Base-by-base conservation (phyloP, 192 early-diverging fungal species). In the Phycomyces blakesleeanus region DNA sequence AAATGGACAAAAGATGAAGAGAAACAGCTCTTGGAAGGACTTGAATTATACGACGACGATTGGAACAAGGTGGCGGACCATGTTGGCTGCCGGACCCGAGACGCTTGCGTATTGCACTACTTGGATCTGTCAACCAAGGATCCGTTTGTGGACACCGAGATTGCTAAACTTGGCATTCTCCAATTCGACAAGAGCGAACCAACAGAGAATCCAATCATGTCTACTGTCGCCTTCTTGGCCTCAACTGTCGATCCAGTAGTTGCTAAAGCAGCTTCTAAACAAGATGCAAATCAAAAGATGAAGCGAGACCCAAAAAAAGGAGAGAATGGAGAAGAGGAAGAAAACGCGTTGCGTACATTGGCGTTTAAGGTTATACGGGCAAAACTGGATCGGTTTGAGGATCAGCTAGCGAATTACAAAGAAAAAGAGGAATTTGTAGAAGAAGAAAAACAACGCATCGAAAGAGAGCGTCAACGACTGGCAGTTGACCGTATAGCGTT, bases 41-140 rank as follows among this genome's bases (percentile, higher is more conserved):
- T 98, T 41, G 96, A 95, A 65, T 81, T 95, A 82, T 94, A 81
- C 78, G 87, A 93, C 25, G 90, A 95, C 55, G 92, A 98, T 72
- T 99, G 97, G 97, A 86, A 86, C 64, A 84, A 84, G 26, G 85
- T 99, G 54, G 85, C 96, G 8, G 88, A 93, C 40, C 95, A 98
- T 66, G 93, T 99, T 9, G 92, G 92, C 0, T 93, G 93, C 8
- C 80, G 91, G 38, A 91, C 89, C 7, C 89, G 92, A 55, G 93
- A 96, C 54, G 88, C 96, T 69, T 99, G 97, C 67, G 83, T 99
- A 14, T 66, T 93, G 47, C 85, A 91, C 41, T 99, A 97, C 74
- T 75, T 91, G 7, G 83, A 91, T 68, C 75, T 99, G 66, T 93
- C 93, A 4, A 90, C 93, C 15, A 90, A 93, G 66, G 92, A 94